Evolutionary conservation across 2,329 filamentous ascomycete genomes (phyloP).

Genomic region (Neodidymelliopsis sp.): DNA sequence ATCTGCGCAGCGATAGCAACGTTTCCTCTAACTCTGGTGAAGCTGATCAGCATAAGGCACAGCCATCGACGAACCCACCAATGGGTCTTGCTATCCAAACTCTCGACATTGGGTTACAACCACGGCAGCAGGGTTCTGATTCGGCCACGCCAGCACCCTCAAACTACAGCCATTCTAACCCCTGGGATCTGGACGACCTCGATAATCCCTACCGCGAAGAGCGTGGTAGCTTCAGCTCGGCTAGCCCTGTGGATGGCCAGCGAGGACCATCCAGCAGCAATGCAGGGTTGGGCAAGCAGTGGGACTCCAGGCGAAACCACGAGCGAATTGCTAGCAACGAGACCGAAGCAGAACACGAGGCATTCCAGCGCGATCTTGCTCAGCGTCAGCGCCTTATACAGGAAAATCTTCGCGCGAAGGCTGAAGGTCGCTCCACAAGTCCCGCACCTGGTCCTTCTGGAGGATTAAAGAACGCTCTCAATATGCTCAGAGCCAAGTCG

Average conservation of each 20-base stretch:
- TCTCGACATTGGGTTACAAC: conserved; percentile 40
- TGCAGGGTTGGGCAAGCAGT: conserved; percentile 34
- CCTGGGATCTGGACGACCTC: conserved; percentile 62
- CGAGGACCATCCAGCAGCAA: conserved; percentile 22
- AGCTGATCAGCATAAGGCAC: conserved; percentile 44
- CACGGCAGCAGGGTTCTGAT: conserved; percentile 39
- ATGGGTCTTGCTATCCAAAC: conserved; percentile 46
- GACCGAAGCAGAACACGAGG: conserved; percentile 66
- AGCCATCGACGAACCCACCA: conserved; percentile 27
- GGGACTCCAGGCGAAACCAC: conserved; percentile 58
- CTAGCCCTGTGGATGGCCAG: conserved; percentile 44
- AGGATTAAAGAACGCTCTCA: conserved; percentile 64
- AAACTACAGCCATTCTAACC: conserved; percentile 60
- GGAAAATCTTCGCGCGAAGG: conserved; percentile 74
- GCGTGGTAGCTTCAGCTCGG: conserved; percentile 45
- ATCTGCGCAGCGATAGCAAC: conserved; percentile 82
- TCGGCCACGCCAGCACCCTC: conserved; percentile 56
- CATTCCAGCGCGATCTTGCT: conserved; percentile 77
- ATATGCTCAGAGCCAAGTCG: conserved; percentile 70
- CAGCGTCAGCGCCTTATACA: conserved; percentile 74
- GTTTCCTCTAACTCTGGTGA: conserved; percentile 76
- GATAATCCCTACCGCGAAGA: conserved; percentile 51
- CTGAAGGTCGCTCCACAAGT: conserved; percentile 57
- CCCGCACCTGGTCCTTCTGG: conserved; percentile 45
- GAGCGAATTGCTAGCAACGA: conserved; percentile 59